phyloP scores from a whole-genome alignment of 1,284 basidiomycete genomes.

The Cutaneotrichosporon sp. region DNA sequence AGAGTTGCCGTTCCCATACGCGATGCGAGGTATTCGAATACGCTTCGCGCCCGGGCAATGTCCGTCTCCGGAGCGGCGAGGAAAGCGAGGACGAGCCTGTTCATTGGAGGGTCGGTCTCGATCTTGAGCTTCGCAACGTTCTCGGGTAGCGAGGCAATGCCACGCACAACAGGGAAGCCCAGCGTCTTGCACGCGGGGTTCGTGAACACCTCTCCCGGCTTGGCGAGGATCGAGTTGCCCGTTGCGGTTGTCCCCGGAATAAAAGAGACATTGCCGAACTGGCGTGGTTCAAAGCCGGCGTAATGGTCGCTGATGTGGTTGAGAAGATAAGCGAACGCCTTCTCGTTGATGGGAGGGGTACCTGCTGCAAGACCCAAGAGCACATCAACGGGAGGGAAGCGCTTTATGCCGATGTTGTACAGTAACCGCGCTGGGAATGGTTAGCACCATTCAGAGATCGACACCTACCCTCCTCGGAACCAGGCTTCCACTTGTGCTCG shows the following conservation, averaged over 20 bases:
- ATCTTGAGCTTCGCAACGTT: conserved; percentile 75
- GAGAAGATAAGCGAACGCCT: conserved; percentile 74
- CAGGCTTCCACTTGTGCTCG: conserved; percentile 70
- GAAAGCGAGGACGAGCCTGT: conserved; percentile 65
- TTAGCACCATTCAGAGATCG: conserved; percentile 21
- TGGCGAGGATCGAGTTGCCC: conserved; percentile 60
- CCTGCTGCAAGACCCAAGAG: conserved; percentile 68
- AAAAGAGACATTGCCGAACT: conserved; percentile 66
- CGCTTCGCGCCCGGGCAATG: conserved; percentile 60
- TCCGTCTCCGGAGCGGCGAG: conserved; percentile 64
- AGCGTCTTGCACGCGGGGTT: conserved; percentile 68
- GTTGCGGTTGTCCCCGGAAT: conserved; percentile 68
- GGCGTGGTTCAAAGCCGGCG: conserved; percentile 60
- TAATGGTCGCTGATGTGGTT: conserved; percentile 68
- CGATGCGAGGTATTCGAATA: conserved; percentile 76
- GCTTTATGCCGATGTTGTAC: conserved; percentile 72
- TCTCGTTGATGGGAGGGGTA: conserved; percentile 41
- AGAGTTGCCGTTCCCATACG: conserved; percentile 59
- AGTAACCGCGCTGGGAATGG: conserved; percentile 71
- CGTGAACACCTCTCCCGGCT: conserved; percentile 72
- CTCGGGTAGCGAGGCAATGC: conserved; percentile 60
- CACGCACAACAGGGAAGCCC: conserved; percentile 65
- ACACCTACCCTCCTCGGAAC: conserved; percentile 90
- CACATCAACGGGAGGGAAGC: conserved; percentile 67
- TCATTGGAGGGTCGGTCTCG: conserved; percentile 68